Base-by-base conservation (phyloP, 495 filamentous ascomycete genomes). In the Melanomma pulvis-pyrius region DNA sequence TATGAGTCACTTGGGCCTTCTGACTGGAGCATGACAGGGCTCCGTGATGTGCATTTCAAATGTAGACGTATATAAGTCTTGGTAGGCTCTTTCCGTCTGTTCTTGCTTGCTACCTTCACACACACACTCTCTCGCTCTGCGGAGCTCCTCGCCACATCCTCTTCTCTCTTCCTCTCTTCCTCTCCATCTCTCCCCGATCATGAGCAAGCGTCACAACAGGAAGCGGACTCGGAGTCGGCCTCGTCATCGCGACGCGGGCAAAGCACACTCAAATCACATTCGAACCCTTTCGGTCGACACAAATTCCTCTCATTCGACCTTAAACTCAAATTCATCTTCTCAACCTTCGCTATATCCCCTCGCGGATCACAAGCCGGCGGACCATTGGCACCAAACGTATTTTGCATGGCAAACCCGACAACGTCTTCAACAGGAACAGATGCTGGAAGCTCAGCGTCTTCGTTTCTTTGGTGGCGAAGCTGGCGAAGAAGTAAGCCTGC, bases 161-260 rank as follows among this genome's bases (percentile, higher is more conserved):
- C 47, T 47, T 32, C 56, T 66, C 63, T 54, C 63, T 56, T 53
- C 61, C 49, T 64, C 61, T 60, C 56, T 54, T 50, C 24, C 48
- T 5, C 29, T 13, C n/a, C 15, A 13, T 28, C 15, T 60, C 19
- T 66, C 55, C 11, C 19, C 19, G 17, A 59, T 21, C 51, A 76
- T 76, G 74, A 70, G 71, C 54, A 67, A 72, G 54, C 69, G 74
- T 66, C 73, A 74, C 53, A 76, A 76, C 44, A 30, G 74, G 28
- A 74, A 71, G 63, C 69, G 74, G 52, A 72, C 69, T 12, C 66
- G 74, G 46, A 75, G 73, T 69, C 71, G 74, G 32, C 74, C 74
- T 26, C 73, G 70, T 51, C 70, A 74, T 56, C 73, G 73, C 51
- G 61, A 69, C 59, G 59, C 19, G 15, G 46, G 51, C 25, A 68